Base-by-base conservation (phyloP, 2,329 filamentous ascomycete species). In the Fusarium nematophilum region DNA sequence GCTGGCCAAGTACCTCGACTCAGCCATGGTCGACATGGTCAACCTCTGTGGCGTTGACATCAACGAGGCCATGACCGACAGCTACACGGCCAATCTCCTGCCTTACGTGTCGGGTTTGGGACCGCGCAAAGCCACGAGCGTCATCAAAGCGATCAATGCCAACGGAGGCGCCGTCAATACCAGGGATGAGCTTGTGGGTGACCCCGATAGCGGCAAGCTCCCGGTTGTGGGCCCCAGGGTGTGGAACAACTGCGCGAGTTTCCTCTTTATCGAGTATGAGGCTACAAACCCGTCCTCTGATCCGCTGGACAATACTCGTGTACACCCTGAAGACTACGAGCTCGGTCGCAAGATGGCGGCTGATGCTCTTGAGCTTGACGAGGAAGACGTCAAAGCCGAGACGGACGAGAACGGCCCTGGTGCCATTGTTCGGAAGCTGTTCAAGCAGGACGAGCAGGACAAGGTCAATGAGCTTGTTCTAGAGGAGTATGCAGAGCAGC, bases 251-350 rank as follows among this genome's bases (percentile, higher is more conserved):
- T 97, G 93, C 71, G 93, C 95, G 53, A 97, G 93, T 79, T 98
- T 98, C 79, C 79, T 99, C 29, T 96, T 88, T 72, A 91, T 99
- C 57, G 88, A 91, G 48, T 97, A 92, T 70, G 93, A 97, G 64
- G 83, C 87, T n/a, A 87, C 89, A 11, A 92, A 92, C 67, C 84
- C 89, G 2, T 85, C 90, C 11, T 92, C 93, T 1, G 95, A 99
- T 72, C 96, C 96, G 54, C 83, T 99, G 21, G 95, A 99, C 76
- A 96, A 95, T 72, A 99, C 95, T 39, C 91, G 95, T 79, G 93
- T 99, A 14, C 95, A 99, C 71, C 95, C 95, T 2, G 95, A 99
- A 79, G 95, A 99, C 73, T 99, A 99, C 75, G 95, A 99, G 67
- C 89, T 99, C 59, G 95, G 93, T 42, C 91, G 94, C 67, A 99